Evolutionary conservation across 768 basidiomycete species (phyloP), one percentile per base, ranked within the genome.

Genomic region (Cystofilobasidium ferigula): DNA sequence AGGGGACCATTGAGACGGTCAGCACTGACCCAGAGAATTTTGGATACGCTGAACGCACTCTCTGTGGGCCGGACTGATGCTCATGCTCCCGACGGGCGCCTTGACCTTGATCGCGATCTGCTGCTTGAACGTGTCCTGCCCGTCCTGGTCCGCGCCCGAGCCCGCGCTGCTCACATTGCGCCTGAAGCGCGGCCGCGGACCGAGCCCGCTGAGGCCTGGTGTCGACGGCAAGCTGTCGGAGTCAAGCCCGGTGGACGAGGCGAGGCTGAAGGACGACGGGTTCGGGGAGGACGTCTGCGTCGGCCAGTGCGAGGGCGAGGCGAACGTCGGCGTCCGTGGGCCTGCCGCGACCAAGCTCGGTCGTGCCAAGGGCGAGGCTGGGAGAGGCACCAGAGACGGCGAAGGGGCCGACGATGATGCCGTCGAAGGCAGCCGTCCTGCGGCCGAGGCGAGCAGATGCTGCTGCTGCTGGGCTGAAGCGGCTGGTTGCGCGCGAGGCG

Each of bases 51-150:
- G 43, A 16, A 40, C 64, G 53, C 26, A 67, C 65, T 68, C 67
- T 59, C 67, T 9, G 18, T 57, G 54, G 6, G 67, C 67, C 48
- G 67, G 67, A 28, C 51, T 57, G 56, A 68, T 68, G 22, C 42
- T 47, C 67, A 68, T 68, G 56, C 47, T 38, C 20, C 67, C 67
- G 24, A 68, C 67, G 10, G 67, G 67, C 7, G 61, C 67, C 26
- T 43, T 45, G 35, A 68, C 47, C n/a, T 36, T 58, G 45, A 68
- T 63, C 35, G 38, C 57, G 22, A 68, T 57, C 45, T 54, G 30
- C 30, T 62, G 51, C 18, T 26, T 47, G 32, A 68, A 68, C 34
- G 60, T 67, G 36, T 67, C 65, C n/a, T 61, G 45, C 8, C 43
- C 36, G 20, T 64, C 63, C 51, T 54, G 51, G 20, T 54, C 51